Evolutionary conservation across 225 moss, liverwort and hornwort species (phyloP), one percentile per base, ranked within the genome.

Genomic region (Lunularia cruciata): DNA sequence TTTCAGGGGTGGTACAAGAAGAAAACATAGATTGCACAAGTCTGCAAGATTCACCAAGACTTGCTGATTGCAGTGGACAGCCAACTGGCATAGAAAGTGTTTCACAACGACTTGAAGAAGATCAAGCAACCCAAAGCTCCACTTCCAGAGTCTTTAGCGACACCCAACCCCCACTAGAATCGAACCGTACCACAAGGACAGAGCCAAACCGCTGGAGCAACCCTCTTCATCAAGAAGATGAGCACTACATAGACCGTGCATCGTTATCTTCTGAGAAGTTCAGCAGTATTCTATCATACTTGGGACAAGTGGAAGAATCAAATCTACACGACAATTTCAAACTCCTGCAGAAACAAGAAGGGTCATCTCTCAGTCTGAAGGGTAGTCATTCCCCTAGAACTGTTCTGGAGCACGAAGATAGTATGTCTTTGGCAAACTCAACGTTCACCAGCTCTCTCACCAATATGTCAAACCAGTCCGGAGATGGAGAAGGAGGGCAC

Each of bases 251-350:
- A 3, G 76, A 79, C 19, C 73, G 79, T 71, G 78, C 86, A 26
- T 95, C 95, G 40, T 79, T 92, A 51, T 90, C 92, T 28, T 90
- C 92, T 22, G 86, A 92, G 70, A 95, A 95, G 69, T 73, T 92
- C 9, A 81, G 83, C 72, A 88, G 81, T 65, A 95, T 95, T 40
- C 73, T 92, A 8, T 88, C 89, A 20, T 95, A 95, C 62, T 80
- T 90, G 47, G 92, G 89, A 16, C 95, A 95, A 63, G 95, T 95
- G 37, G 89, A 92, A 66, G 82, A 83, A 57, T 92, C 95, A 15
- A 92, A 86, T 77, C 53, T 81, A 28, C 89, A 86, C 55, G 84
- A 85, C 26, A 86, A 82, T 60, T 63, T 64, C 47, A 76, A 40
- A 8, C 47, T 73, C 48, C 31, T 78, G 19, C 63, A 60, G 11